Conservation (phyloP, 2,329 filamentous ascomycete genomes). For the Diaporthe nobilis region DNA sequence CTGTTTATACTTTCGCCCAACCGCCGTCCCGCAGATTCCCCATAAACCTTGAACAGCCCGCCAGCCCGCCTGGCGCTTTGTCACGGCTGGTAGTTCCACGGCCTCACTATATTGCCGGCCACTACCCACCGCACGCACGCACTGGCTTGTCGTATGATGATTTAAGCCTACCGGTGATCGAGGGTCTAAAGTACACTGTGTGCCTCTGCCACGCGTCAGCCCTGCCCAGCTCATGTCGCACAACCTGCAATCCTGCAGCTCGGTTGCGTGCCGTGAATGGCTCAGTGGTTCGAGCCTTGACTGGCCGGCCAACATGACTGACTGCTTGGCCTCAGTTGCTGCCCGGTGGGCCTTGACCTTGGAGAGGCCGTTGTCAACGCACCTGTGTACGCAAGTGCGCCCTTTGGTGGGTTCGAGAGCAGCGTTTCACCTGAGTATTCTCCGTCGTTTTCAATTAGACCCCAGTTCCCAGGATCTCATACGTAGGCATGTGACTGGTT, state of each 20-base stretch:
- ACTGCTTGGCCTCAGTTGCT: slow-evolving; percentile 14
- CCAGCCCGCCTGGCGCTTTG: neutral
- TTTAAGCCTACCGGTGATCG: neutral
- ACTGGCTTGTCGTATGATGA: neutral
- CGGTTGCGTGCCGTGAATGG: neutral
- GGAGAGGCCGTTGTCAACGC: neutral
- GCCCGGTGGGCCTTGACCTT: neutral
- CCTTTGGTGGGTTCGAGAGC: neutral
- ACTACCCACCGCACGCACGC: neutral
- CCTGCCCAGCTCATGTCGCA: slow-evolving; percentile 8
- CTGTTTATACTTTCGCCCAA: slow-evolving; percentile 9
- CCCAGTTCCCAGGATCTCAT: too few species aligned
- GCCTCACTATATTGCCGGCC: slow-evolving; percentile 15
- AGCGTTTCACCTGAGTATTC: neutral
- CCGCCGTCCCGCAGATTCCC: slow-evolving; percentile 4
- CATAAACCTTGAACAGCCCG: slow-evolving; percentile 1
- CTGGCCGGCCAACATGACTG: neutral
- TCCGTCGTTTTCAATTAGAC: neutral
- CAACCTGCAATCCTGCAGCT: slow-evolving; percentile 6
- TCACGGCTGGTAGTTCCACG: neutral
- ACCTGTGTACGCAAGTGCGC: neutral
- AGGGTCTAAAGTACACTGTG: neutral
- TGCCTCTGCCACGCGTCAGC: neutral
- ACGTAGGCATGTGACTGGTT: neutral
- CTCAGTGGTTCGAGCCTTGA: neutral